phyloP scores from a whole-genome alignment of 2,329 filamentous ascomycete genomes.

The Diplodia sapinea region DNA sequence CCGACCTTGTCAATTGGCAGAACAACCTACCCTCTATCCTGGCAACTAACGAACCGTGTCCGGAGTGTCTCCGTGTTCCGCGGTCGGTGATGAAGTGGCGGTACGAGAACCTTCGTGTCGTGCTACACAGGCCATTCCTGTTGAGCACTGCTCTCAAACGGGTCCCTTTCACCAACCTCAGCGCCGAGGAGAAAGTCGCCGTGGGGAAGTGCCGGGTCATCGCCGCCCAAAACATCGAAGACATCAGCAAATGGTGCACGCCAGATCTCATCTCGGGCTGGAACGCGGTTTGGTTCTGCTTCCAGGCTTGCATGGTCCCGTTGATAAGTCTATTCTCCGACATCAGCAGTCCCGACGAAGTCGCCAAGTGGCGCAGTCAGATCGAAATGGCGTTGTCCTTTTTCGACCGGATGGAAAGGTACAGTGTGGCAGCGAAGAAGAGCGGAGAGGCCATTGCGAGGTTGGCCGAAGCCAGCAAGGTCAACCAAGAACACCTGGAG shows the following conservation, averaged over 20 bases:
- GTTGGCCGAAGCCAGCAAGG: constrained; percentile 51
- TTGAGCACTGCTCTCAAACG: constrained; percentile 65
- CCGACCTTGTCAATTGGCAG: constrained; percentile 74
- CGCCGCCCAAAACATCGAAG: constrained; percentile 72
- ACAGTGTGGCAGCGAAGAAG: constrained; percentile 53
- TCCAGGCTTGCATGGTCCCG: constrained; percentile 80
- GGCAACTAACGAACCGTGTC: constrained; percentile 65
- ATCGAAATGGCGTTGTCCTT: constrained; percentile 52
- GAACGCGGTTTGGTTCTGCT: constrained; percentile 83
- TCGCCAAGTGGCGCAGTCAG: constrained; percentile 49
- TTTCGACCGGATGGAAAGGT: constrained; percentile 52
- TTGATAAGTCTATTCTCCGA: constrained; percentile 77
- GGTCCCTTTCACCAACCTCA: constrained; percentile 59
- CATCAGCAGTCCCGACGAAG: constrained; percentile 49
- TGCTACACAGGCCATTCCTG: constrained; percentile 75
- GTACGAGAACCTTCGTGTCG: constrained; percentile 77
- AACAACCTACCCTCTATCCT: constrained; percentile 65
- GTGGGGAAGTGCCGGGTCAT: constrained; percentile 72
- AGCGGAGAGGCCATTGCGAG: constrained; percentile 50
- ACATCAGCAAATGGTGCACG: constrained; percentile 72
- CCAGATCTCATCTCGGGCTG: constrained; percentile 78
- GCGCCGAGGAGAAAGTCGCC: constrained; percentile 68
- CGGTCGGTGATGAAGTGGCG: constrained; percentile 82
- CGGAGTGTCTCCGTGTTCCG: constrained; percentile 71
- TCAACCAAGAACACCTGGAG: constrained; percentile 23